Evolutionary conservation across 2,329 filamentous ascomycete genomes (phyloP), one percentile per base, ranked within the genome.

Genomic region (Microcyclospora tardicrescens): DNA sequence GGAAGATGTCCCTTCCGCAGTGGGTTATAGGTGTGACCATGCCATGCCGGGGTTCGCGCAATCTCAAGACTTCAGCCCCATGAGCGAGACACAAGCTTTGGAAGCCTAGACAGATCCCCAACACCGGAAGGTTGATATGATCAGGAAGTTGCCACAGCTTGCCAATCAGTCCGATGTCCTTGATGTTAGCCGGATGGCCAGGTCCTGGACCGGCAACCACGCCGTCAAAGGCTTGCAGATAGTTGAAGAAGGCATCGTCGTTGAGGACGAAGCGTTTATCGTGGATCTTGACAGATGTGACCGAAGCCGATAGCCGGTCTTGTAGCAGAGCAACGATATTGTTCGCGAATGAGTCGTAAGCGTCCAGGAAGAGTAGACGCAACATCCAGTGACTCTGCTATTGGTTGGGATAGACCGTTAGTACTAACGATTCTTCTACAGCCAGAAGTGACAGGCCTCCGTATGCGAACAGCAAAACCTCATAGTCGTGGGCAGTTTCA

Each of bases 261-360:
- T 54, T 51, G 47, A 53, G 45, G 41, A 57, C 44, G 45, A 61
- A 62, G 41, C 53, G 50, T 12, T 52, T 38, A 40, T 68, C 64
- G 42, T 69, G 83, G 50, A 93, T 86, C 45, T 74, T 75, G 42
- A 93, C 68, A 33, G 82, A 73, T 28, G 52, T 49, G 16, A 58
- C 51, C 34, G 73, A 73, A 14, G 74, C 81, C 42, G 71, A 64
- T 8, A 93, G 69, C 3, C 75, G 69, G 3, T 79, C 76, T 50
- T 81, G 73, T 34, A 96, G 70, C 28, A 94, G 73, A 5, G 83
- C 79, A 38, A 93, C 77, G 53, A 96, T 91, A 64, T 95, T 96
- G 64, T 93, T 87, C 39, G 86, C 84, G 63, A 95, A 98, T 32
- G 87, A 95, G 65, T 98, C 91, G 62, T 93, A 93, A 45, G 89